phyloP scores from a whole-genome alignment of 176 grass and related monocot species.

The Poa annua region DNA sequence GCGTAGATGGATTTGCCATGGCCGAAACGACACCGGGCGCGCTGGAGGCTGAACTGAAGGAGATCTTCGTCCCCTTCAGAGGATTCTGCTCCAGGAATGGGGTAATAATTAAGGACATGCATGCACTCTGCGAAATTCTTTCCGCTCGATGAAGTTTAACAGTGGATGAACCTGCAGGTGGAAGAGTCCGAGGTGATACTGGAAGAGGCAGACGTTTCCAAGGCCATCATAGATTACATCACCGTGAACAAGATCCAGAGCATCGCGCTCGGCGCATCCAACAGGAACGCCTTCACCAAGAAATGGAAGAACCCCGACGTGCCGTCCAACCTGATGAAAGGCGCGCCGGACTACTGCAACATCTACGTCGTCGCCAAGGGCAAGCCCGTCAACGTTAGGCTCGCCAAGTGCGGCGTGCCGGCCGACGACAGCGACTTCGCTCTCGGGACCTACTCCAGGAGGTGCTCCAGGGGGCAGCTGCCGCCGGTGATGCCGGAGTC shows the following conservation, averaged over 20 bases:
- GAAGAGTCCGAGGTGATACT: conserved; percentile 66
- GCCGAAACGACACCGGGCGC: conserved; percentile 50
- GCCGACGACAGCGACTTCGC: conserved; percentile 31
- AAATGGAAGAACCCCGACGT: conserved; percentile 88
- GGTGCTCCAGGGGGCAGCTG: conserved; percentile 44
- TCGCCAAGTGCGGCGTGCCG: conserved; percentile 64
- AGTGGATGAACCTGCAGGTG: conserved; percentile 40
- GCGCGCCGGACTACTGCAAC: conserved; percentile 76
- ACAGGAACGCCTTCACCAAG: conserved; percentile 78
- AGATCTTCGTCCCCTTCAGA: conserved; percentile 73
- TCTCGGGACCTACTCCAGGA: conserved; percentile 35
- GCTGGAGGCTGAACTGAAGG: conserved; percentile 63
- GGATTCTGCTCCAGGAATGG: conserved; percentile 73
- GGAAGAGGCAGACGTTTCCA: conserved; percentile 78
- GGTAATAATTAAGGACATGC: conserved; percentile 51
- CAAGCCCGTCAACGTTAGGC: conserved; percentile 59
- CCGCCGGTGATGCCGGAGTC: conserved; percentile 39
- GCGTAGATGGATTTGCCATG: conserved; percentile 64
- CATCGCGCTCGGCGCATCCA: conserved; percentile 73
- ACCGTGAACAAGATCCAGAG: conserved; percentile 64
- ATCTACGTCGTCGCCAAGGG: conserved; percentile 78
- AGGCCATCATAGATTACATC: conserved; percentile 75
- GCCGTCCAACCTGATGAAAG: conserved; percentile 67
- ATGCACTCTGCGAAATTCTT: background rate
- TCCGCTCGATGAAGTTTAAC: background rate